Percentiles rank a stretch among this genome's conserved stretches.
These are phyloP conservation scores for Anisodus tanguticus DNA, from an alignment of 257 asterid genomes.

Conservation along the genomic window DNA sequence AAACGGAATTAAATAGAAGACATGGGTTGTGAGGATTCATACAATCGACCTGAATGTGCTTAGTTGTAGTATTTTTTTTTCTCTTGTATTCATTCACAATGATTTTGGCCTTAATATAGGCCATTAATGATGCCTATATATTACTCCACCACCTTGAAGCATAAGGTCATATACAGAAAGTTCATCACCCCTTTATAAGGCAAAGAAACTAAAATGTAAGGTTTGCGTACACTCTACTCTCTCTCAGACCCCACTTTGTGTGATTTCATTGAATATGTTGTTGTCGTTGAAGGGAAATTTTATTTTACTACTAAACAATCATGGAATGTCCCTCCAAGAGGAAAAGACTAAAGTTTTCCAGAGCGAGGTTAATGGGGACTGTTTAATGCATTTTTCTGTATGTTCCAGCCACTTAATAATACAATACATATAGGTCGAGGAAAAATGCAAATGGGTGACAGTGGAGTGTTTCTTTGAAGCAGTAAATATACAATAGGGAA, in stretches of 20 bases:
- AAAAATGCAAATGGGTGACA: background rate
- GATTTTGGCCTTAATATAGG: background rate
- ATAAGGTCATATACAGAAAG: background rate
- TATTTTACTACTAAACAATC: background rate
- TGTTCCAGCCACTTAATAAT: background rate
- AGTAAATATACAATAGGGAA: slow-evolving; percentile 12
- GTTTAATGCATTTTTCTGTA: background rate
- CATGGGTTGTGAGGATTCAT: background rate
- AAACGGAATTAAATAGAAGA: background rate
- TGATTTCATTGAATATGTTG: background rate
- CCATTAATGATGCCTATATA: background rate
- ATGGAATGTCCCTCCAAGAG: background rate
- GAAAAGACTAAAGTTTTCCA: background rate
- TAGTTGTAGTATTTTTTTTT: background rate
- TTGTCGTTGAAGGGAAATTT: background rate
- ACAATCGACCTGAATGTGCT: background rate
- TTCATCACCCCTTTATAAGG: background rate
- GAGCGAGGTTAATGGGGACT: background rate
- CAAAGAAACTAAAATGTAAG: slow-evolving; percentile 3
- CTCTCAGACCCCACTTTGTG: no score
- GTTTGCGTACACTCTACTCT: no score
- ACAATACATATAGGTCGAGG: background rate
- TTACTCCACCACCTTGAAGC: background rate
- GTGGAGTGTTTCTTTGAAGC: background rate
- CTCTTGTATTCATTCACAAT: background rate